Conservation (phyloP, 345 rosid species). For the Toxicodendron radicans region DNA sequence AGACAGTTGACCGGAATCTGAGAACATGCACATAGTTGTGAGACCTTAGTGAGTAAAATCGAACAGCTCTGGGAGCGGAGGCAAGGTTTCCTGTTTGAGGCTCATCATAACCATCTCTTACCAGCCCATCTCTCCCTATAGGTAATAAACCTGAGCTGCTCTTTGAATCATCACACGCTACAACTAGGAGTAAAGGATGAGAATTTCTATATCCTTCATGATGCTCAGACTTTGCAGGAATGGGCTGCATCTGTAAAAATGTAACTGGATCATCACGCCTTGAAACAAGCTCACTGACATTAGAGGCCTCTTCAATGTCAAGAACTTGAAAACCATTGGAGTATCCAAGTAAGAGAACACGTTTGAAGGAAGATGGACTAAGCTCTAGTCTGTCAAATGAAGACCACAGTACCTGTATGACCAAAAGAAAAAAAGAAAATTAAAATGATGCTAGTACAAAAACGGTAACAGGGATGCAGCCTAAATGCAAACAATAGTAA, state of each 20-base stretch:
- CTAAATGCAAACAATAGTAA: neutral
- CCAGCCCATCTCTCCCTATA: constrained; percentile 57
- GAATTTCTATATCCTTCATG: constrained; percentile 81
- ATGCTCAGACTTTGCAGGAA: constrained; percentile 67
- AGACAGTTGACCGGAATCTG: constrained; percentile 88
- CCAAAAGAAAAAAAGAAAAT: constrained; percentile 27
- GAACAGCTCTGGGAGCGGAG: constrained; percentile 70
- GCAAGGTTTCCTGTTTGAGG: constrained; percentile 48
- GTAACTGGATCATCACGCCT: constrained; percentile 87
- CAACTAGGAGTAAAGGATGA: constrained; percentile 91
- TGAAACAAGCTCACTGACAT: constrained; percentile 76
- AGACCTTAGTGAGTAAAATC: constrained; percentile 84
- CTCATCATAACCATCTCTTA: constrained; percentile 59
- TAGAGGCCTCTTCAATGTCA: constrained; percentile 79
- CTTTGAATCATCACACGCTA: constrained; percentile 80
- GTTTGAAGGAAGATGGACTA: constrained; percentile 54
- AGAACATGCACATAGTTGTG: constrained; percentile 88
- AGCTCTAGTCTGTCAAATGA: constrained; percentile 79
- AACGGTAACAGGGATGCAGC: neutral
- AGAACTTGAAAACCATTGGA: constrained; percentile 92
- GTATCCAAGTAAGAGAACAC: constrained; percentile 84
- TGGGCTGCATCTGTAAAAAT: constrained; percentile 81
- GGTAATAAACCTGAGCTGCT: constrained; percentile 37
- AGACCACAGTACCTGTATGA: constrained; percentile 81
- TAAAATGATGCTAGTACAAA: constrained; percentile 8